Base-by-base conservation (phyloP, 2,329 filamentous ascomycete genomes). In the Paramyrothecium roridum region DNA sequence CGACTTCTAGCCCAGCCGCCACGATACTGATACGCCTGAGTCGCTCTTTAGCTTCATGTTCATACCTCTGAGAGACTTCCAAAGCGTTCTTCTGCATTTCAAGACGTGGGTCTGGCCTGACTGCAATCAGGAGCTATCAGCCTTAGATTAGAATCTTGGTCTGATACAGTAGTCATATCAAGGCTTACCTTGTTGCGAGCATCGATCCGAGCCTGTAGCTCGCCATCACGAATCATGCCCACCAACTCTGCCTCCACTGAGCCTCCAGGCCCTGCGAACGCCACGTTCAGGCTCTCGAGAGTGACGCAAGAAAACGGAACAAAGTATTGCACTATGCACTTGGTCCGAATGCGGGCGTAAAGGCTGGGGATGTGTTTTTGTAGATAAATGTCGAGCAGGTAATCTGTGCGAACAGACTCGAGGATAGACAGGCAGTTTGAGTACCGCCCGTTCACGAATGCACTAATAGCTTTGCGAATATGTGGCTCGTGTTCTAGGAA, bases 401-500 rank as follows among this genome's bases (percentile, higher is more conserved):
- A 98, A 71, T 99, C 95, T 37, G 85, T 76, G 51, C 86, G 86
- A 71, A 95, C 93, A 6, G 85, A 82, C 65, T 95, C 90, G 1
- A 99, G 81, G 37, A 93, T 91, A 49, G 86, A 82, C 48, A 99
- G 79, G 70, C 93, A 98, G 47, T 84, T 83, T 11, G 90, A 88
- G 72, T 97, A 99, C 64, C 96, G 90, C 57, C 91, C 91, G 62
- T 89, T 91, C 63, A 93, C 91, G 75, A 97, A 99, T 68, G 91
- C 87, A 8, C 84, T 85, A 63, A 99, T 89, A 13, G 95, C 93
- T 56, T 93, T 93, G 60, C 95, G 90, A 59, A 99, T 89, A 66
- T 98, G 93, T 3, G 93, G 92, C 72, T 98, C 95, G 1, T 96
- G 81, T 70, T 98, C 95, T 16, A 99, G 82, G 68, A 95, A 96